Conservation (phyloP, 495 filamentous ascomycete genomes). For the Lophium mytilinum region DNA sequence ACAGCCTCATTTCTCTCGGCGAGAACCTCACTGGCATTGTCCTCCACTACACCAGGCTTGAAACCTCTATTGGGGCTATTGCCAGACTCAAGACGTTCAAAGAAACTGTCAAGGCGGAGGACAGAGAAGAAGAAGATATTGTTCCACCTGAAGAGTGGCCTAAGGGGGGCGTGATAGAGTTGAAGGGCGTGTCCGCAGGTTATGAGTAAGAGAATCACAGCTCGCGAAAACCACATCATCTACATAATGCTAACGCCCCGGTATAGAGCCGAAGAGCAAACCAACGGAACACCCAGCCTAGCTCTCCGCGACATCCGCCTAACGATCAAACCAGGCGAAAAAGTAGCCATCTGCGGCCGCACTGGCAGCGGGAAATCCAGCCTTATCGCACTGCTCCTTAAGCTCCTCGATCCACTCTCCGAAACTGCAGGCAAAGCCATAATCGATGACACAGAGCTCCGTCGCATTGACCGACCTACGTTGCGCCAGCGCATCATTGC, state of each 20-base stretch:
- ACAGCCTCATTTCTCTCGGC: constrained; percentile 15
- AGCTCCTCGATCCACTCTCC: constrained; percentile 2
- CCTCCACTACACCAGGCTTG: constrained; percentile 20
- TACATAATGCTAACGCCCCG: no score
- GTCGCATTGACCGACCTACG: neutral
- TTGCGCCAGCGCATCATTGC: constrained; percentile 34
- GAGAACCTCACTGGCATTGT: constrained; percentile 21
- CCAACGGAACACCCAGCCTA: neutral
- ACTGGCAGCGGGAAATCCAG: constrained; percentile 34
- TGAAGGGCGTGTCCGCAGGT: constrained; percentile 3
- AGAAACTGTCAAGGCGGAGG: constrained; percentile 1
- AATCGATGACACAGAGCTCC: constrained; percentile 4
- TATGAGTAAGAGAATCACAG: neutral
- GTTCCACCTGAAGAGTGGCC: constrained; percentile 4
- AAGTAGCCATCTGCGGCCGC: constrained; percentile 34
- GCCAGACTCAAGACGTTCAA: constrained; percentile 22
- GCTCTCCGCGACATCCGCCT: constrained; percentile 23
- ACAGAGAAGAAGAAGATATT: constrained; percentile 2
- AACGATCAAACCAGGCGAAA: constrained; percentile 28
- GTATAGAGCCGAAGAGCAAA: neutral
- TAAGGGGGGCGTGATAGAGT: neutral
- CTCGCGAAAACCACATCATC: neutral
- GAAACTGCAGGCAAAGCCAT: neutral
- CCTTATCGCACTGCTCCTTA: constrained; percentile 6
- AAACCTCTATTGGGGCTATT: constrained; percentile 29